Conservation (phyloP, 1,284 basidiomycete species). For the Melampsora americana region DNA sequence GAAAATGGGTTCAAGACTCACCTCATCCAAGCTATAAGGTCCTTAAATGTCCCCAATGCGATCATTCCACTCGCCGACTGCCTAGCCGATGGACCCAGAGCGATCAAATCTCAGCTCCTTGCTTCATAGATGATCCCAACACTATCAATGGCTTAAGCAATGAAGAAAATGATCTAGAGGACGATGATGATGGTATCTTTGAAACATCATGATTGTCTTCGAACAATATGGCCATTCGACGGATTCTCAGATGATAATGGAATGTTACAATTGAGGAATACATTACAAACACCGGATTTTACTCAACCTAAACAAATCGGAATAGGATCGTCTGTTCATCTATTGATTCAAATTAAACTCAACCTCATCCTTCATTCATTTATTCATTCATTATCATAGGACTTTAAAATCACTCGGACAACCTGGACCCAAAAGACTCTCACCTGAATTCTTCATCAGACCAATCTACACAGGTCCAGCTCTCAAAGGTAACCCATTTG, state of each 20-base stretch:
- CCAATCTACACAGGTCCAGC: constrained; percentile 29
- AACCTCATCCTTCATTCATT: neutral
- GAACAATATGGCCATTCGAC: constrained; percentile 14
- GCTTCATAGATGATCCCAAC: constrained; percentile 15
- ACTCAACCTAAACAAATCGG: constrained; percentile 5
- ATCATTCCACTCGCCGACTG: neutral
- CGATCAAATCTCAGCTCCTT: neutral
- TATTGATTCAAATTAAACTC: neutral
- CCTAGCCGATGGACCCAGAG: neutral
- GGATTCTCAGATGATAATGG: constrained; percentile 4
- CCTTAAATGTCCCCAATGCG: constrained; percentile 20
- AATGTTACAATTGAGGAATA: constrained; percentile 31
- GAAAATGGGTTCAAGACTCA: constrained; percentile 27
- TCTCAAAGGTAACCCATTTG: constrained; percentile 29
- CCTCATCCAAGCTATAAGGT: constrained; percentile 31
- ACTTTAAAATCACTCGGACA: constrained; percentile 23
- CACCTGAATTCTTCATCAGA: constrained; percentile 38
- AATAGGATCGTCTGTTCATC: constrained; percentile 29
- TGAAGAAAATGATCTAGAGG: constrained; percentile 9
- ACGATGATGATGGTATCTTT: constrained; percentile 18
- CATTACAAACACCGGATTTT: constrained; percentile 19
- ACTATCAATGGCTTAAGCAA: constrained; percentile 22
- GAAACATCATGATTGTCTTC: neutral
- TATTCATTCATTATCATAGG: constrained; percentile 7
- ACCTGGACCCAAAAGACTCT: constrained; percentile 36